phyloP scores from a whole-genome alignment of 305 asterid genomes.

The Plantago coronopus region DNA sequence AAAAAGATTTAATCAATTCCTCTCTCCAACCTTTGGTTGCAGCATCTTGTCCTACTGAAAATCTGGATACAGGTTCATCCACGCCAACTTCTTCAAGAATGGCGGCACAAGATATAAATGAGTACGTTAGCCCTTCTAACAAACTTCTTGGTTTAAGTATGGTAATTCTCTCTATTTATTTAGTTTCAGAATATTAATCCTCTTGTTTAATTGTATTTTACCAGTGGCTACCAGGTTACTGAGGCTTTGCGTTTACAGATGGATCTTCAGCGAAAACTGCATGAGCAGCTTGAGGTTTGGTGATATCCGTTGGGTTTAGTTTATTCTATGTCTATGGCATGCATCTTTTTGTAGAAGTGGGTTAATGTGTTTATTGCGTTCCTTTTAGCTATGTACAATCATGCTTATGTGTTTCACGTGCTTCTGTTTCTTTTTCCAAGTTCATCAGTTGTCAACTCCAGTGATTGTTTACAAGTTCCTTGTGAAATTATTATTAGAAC shows the following conservation, averaged over 20 bases:
- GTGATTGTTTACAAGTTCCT: not conserved
- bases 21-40: slow-evolving; percentile 26
- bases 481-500: not conserved
- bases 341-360: not conserved
- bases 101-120: slow-evolving; percentile 58
- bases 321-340: not conserved
- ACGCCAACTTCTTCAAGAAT: slow-evolving; percentile 65
- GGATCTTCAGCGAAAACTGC: slow-evolving; percentile 87
- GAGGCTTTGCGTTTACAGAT: slow-evolving; percentile 91
- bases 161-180: not conserved
- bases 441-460: not conserved
- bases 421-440: not conserved
- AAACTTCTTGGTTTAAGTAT: not conserved
- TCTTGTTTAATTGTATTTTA: slow-evolving; percentile 20
- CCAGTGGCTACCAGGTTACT: slow-evolving; percentile 82
- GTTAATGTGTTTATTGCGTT: not conserved
- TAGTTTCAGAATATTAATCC: not conserved
- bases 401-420: not conserved
- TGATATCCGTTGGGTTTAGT: not conserved
- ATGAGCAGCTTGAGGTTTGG: slow-evolving; percentile 83
- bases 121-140: slow-evolving; percentile 35
- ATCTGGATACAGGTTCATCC: slow-evolving; percentile 81
- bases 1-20: not conserved
- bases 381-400: not conserved
- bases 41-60: slow-evolving; percentile 73